Evolutionary conservation across 495 filamentous ascomycete genomes (phyloP), one percentile per base, ranked within the genome.

Genomic region (Symbiotaphrina buchneri): DNA sequence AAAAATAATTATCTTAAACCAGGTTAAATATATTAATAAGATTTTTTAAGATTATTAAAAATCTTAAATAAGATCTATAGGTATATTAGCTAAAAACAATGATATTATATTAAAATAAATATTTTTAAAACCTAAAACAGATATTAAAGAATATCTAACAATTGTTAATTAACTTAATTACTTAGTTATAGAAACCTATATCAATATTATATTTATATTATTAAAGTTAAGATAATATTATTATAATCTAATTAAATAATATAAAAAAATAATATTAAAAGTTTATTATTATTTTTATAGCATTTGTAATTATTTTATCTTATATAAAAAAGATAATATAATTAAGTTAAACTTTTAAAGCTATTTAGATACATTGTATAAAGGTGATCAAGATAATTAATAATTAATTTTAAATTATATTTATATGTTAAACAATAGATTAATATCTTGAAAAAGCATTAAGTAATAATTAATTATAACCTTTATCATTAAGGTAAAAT

Each of bases 201-300:
- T 21, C 5, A 21, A 33, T n/a, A 6, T 33, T n/a, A 21, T 21
- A 25, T 33, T 6, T 8, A 7, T 21, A 29, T 10, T n/a, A 2
- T 22, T 16, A 26, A 15, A 10, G 0, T 21, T 44, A 0, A 35
- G 33, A 20, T 27, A 34, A 5, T 41, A 29, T n/a, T 29, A 27
- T 15, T 5, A 24, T 0, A 15, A 26, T 5, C 34, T 38, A 1
- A 29, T 24, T 6, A 8, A 1, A 10, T 7, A 22, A 4, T 39
- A 42, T 18, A n/a, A 35, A 1, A 2, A 14, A 1, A 34, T 34
- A 10, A 34, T 26, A 0, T 41, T 44, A 25, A 27, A 19, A 1
- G 33, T 40, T 2, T 28, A 44, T 5, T 36, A 36, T 14, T 46
- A 46, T 24, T 21, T 46, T 0, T 30, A 36, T 5, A 4, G 21